Evolutionary conservation across 1,139 yeast genomes (phyloP).

Genomic region (Starmera stellimalicola): DNA sequence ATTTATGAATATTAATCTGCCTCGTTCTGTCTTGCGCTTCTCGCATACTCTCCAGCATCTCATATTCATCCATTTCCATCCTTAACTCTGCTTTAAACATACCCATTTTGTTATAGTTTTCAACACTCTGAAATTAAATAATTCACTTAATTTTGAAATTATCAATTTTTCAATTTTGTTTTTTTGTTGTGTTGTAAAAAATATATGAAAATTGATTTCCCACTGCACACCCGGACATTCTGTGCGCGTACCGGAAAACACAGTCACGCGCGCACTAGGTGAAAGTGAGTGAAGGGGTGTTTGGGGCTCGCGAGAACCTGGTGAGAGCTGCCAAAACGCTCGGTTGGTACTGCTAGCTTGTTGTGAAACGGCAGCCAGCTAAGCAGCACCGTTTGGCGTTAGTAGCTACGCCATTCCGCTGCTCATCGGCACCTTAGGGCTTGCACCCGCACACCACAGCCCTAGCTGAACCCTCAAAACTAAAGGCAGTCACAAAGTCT

Average conservation of each 20-base stretch:
- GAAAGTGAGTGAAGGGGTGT: too few species aligned
- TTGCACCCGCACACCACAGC: too few species aligned
- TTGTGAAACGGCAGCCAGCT: too few species aligned
- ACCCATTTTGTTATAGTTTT: constrained; percentile 22
- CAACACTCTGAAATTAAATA: constrained; percentile 6
- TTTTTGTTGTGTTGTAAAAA: constrained; percentile 1
- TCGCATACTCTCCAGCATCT: background rate
- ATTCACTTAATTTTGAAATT: background rate
- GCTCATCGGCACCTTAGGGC: too few species aligned
- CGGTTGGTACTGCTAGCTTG: too few species aligned
- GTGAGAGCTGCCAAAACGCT: too few species aligned
- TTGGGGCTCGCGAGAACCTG: too few species aligned
- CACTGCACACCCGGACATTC: background rate
- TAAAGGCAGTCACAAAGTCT: too few species aligned
- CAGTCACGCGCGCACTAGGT: too few species aligned
- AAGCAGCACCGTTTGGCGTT: too few species aligned
- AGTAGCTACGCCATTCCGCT: too few species aligned
- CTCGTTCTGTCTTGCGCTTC: background rate
- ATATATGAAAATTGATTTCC: background rate
- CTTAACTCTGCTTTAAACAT: constrained; percentile 7
- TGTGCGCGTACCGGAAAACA: background rate
- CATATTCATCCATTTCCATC: background rate
- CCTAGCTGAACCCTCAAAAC: too few species aligned
- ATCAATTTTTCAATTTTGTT: constrained; percentile 1
- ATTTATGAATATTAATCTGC: background rate